phyloP scores from a whole-genome alignment of 2,329 filamentous ascomycete genomes.

The Pseudonectria foliicola region DNA sequence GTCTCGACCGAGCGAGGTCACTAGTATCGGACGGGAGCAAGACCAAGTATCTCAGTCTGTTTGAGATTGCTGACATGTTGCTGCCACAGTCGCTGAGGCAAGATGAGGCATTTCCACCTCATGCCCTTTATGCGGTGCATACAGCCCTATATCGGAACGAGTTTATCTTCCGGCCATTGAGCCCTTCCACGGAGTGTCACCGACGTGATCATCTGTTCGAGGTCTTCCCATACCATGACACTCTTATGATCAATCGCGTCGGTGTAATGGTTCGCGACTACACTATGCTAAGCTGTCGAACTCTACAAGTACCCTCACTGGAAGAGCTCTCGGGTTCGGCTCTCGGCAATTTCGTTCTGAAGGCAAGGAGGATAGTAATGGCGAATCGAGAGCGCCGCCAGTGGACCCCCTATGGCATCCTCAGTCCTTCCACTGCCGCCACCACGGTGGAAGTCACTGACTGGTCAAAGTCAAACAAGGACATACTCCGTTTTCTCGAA shows the following conservation, averaged over 20 bases:
- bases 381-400: conserved; percentile 41
- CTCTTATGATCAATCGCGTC: conserved; percentile 24
- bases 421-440: conserved; percentile 21
- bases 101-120: conserved; percentile 33
- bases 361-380: conserved; percentile 44
- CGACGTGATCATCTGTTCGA: conserved; percentile 53
- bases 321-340: conserved; percentile 12
- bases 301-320: conserved; percentile 7
- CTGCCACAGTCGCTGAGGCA: conserved; percentile 30
- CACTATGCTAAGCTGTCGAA: conserved; percentile 15
- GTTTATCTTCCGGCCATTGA: conserved; percentile 49
- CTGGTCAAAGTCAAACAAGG: conserved; percentile 28
- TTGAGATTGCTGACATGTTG: conserved; percentile 42
- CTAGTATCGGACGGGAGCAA: conserved; percentile 31
- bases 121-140: conserved; percentile 63
- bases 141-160: conserved; percentile 54
- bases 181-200: conserved; percentile 38
- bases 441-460: conserved; percentile 13
- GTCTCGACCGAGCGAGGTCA: conserved; percentile 39
- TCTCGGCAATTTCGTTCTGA: conserved; percentile 40
- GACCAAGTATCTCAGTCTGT: conserved; percentile 41
- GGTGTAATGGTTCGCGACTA: conserved; percentile 27
- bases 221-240: conserved; percentile 34
- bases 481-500: conserved; percentile 62
- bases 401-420: conserved; percentile 44